Evolutionary conservation across 1,139 yeast genomes (phyloP).

Genomic region (Sugiyamaella novakii): DNA sequence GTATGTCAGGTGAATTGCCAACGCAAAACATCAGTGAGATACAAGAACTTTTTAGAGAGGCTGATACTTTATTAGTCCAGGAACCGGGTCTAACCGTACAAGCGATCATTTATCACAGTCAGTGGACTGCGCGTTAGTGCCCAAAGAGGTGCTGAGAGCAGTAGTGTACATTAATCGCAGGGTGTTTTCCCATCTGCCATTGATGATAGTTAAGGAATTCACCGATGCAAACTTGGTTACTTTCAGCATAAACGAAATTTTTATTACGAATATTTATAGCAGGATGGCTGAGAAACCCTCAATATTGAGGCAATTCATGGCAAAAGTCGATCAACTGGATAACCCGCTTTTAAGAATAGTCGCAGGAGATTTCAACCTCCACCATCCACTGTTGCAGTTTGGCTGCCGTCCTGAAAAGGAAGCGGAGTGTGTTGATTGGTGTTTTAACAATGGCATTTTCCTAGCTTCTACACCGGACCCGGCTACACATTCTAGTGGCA

Average conservation of each 20-base stretch:
- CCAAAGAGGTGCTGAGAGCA: slow-evolving; percentile 1
- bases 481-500: slow-evolving; percentile 1
- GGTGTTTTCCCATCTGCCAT: slow-evolving; percentile 1
- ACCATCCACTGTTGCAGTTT: slow-evolving; percentile 1
- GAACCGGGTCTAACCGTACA: neutral
- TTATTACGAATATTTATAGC: neutral
- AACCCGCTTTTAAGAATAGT: neutral
- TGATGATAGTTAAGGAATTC: neutral
- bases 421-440: neutral
- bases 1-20: slow-evolving; percentile 3
- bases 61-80: slow-evolving; percentile 1
- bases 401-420: slow-evolving; percentile 1
- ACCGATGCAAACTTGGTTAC: neutral
- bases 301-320: neutral
- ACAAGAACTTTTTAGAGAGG: neutral
- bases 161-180: slow-evolving; percentile 1
- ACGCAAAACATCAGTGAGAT: slow-evolving; percentile 2
- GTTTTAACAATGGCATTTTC: neutral
- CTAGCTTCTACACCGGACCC: slow-evolving; percentile 1
- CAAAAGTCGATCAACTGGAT: neutral
- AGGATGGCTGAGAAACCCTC: slow-evolving; percentile 1
- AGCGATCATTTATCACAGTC: no score
- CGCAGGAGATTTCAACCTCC: neutral
- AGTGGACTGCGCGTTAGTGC: neutral
- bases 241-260: neutral